Conservation (phyloP, 225 moss, liverwort and hornwort genomes). For the Asterella californica region DNA sequence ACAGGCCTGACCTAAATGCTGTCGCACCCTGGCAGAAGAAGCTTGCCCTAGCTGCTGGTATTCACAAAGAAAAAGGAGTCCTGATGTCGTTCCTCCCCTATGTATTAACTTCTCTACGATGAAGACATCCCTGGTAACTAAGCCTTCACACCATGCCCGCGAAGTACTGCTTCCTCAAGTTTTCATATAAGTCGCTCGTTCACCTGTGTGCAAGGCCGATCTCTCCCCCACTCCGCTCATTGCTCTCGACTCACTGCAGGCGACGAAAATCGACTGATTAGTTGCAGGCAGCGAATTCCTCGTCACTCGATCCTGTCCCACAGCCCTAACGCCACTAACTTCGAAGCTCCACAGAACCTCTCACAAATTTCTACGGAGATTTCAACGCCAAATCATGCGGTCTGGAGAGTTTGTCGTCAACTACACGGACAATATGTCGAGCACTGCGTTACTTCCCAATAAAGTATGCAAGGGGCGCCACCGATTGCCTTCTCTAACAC, state of each 20-base stretch:
- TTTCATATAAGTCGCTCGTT: background rate
- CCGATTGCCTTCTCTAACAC: too few species aligned
- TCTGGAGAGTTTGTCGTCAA: too few species aligned
- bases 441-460: too few species aligned
- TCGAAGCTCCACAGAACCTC: too few species aligned
- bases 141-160: background rate
- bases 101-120: background rate
- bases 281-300: background rate
- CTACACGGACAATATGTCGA: too few species aligned
- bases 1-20: slow-evolving; percentile 15
- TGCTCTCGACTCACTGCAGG: slow-evolving; percentile 1
- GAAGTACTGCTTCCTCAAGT: background rate
- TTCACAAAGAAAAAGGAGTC: background rate
- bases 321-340: background rate
- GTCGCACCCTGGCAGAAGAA: background rate
- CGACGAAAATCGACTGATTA: background rate
- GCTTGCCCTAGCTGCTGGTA: background rate
- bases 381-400: too few species aligned
- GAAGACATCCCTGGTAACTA: background rate
- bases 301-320: background rate
- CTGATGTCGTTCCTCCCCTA: background rate
- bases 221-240: background rate
- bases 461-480: too few species aligned
- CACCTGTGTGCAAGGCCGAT: background rate
- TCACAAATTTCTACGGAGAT: too few species aligned